Evolutionary conservation across 75 land plant species (phyloP).

Genomic region (Picea sitchensis): DNA sequence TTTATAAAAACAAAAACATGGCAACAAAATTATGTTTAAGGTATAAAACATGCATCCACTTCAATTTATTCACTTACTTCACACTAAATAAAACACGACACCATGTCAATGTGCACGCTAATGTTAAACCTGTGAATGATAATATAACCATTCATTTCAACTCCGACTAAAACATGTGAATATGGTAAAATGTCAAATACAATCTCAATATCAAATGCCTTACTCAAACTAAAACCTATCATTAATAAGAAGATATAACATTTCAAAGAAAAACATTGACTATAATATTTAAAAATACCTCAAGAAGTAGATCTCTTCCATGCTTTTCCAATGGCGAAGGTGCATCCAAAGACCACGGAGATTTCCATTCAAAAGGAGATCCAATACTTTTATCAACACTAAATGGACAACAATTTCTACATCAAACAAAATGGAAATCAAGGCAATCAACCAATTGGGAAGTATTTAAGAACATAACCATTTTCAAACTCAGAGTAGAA

Average conservation of each 20-base stretch:
- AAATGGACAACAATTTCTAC: neutral
- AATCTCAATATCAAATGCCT: neutral
- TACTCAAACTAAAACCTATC: neutral
- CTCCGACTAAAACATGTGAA: neutral
- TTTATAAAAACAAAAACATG: neutral
- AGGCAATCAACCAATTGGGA: no score
- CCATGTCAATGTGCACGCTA: neutral
- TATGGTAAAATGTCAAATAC: neutral
- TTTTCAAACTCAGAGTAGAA: no score
- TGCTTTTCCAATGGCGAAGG: slow-evolving; percentile 33
- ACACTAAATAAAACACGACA: neutral
- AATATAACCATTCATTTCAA: neutral
- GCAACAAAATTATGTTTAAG: neutral
- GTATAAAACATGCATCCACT: neutral
- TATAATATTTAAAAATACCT: slow-evolving; percentile 28
- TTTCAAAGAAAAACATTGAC: no score
- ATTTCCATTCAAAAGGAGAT: slow-evolving; percentile 75
- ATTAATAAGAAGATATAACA: neutral
- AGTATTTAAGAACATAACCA: no score
- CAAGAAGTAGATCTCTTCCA: slow-evolving; percentile 44
- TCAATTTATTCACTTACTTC: neutral
- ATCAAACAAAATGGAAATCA: neutral
- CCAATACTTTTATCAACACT: slow-evolving; percentile 15
- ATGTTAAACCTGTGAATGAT: neutral
- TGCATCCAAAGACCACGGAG: slow-evolving; percentile 66